Conservation (phyloP, 2,329 filamentous ascomycete genomes). For the Fusarium sp. region DNA sequence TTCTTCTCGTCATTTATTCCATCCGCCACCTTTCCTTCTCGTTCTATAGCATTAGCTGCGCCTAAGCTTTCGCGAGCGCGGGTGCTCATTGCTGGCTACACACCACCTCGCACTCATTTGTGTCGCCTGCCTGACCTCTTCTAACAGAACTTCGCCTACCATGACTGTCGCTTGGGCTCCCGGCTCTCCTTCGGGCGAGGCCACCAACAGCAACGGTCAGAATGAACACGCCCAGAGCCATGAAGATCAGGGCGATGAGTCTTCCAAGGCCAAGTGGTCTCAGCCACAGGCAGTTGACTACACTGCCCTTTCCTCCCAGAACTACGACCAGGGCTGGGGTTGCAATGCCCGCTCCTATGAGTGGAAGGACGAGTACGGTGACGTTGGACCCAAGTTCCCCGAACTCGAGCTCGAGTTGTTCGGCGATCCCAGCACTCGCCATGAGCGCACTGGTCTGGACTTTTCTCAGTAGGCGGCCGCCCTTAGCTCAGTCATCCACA, state of each 20-base stretch:
- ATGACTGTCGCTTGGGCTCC: conserved; percentile 29
- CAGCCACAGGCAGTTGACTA: conserved; percentile 62
- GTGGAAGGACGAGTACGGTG: conserved; percentile 87
- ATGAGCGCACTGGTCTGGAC: conserved; percentile 65
- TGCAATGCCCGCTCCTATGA: conserved; percentile 76
- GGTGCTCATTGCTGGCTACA: neutral
- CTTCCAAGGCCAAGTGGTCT: conserved; percentile 57
- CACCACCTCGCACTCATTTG: neutral
- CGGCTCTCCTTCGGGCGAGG: neutral
- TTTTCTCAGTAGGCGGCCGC: conserved; percentile 66
- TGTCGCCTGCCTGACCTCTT: neutral
- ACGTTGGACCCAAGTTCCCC: conserved; percentile 78
- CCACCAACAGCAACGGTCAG: neutral
- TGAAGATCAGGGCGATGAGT: conserved; percentile 43
- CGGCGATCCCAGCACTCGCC: conserved; percentile 63
- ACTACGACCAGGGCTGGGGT: conserved; percentile 53
- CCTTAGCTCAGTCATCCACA: conserved; percentile 21
- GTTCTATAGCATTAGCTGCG: neutral
- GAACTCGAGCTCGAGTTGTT: conserved; percentile 84
- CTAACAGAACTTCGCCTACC: neutral
- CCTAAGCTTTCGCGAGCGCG: neutral
- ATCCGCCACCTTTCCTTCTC: neutral
- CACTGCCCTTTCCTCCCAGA: conserved; percentile 36
- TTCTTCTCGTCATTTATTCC: neutral
- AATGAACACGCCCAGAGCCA: neutral